These are phyloP conservation scores for Russula abietina DNA, from an alignment of 768 basidiomycete species.

Conservation along the genomic window DNA sequence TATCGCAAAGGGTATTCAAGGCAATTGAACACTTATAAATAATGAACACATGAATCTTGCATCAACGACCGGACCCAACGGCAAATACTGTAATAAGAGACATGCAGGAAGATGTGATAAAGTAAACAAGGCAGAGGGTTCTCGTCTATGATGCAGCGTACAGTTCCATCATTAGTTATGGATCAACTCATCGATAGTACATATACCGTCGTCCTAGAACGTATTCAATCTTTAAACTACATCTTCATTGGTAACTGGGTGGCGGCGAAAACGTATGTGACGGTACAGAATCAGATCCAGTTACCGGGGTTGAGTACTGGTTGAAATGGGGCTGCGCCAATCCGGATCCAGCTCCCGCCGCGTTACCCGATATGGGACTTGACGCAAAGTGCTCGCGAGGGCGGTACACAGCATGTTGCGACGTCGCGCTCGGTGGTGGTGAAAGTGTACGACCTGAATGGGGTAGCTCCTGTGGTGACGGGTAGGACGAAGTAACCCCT, in stretches of 20 bases:
- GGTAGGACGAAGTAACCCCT: not conserved
- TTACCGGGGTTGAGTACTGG: not conserved
- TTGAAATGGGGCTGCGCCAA: not conserved
- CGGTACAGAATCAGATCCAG: not conserved
- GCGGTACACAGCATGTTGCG: not conserved
- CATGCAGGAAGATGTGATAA: not conserved
- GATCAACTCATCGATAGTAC: slow-evolving; percentile 4
- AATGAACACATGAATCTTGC: not conserved
- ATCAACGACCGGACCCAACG: not conserved
- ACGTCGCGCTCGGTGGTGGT: not conserved
- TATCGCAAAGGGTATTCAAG: not conserved
- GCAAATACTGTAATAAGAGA: not conserved
- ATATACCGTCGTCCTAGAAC: not conserved
- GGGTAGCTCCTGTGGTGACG: not conserved
- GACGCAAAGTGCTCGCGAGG: not conserved
- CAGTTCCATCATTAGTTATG: slow-evolving; percentile 1
- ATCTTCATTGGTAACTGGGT: slow-evolving; percentile 7
- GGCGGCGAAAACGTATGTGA: slow-evolving; percentile 5
- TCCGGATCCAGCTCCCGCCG: not conserved
- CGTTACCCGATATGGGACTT: not conserved
- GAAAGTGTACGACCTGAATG: not conserved
- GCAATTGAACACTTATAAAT: not conserved
- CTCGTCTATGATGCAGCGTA: slow-evolving; percentile 4
- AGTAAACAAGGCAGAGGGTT: not conserved
- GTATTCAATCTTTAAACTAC: not conserved